These are phyloP conservation scores for Trifolium fragiferum DNA, from an alignment of 306 rosid genomes.

Conservation along the genomic window DNA sequence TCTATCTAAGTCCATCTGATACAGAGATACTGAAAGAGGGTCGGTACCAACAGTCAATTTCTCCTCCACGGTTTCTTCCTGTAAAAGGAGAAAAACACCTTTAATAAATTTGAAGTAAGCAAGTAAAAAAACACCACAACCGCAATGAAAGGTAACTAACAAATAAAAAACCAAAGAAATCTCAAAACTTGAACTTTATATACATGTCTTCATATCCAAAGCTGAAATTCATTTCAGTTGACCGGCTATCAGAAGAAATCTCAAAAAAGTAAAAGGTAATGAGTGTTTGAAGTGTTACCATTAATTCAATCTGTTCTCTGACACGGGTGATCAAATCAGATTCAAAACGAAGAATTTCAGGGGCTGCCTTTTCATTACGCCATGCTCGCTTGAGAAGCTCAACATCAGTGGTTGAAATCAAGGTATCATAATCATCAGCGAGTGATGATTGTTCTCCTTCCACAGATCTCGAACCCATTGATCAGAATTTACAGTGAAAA, in stretches of 20 bases:
- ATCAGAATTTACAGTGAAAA: not conserved
- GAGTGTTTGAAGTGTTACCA: slow-evolving; percentile 47
- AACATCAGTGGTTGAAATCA: slow-evolving; percentile 51
- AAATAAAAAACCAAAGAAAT: not conserved
- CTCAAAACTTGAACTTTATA: not conserved
- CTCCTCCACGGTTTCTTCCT: slow-evolving; percentile 92
- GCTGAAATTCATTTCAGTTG: not conserved
- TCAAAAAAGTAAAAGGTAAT: not conserved
- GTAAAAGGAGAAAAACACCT: slow-evolving; percentile 9
- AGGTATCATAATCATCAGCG: slow-evolving; percentile 44
- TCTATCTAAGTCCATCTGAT: slow-evolving; percentile 96
- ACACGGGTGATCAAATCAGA: slow-evolving; percentile 60
- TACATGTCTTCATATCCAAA: not conserved
- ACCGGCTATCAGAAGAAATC: not conserved
- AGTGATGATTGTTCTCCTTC: slow-evolving; percentile 46
- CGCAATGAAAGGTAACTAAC: not conserved
- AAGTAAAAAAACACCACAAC: not conserved
- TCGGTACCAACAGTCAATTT: slow-evolving; percentile 55
- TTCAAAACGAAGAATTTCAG: slow-evolving; percentile 70
- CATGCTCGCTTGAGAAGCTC: slow-evolving; percentile 56
- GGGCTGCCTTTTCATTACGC: slow-evolving; percentile 59
- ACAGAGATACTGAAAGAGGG: slow-evolving; percentile 80
- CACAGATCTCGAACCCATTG: slow-evolving; percentile 50
- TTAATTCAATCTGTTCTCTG: slow-evolving; percentile 66
- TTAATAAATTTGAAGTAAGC: not conserved